Percentiles rank a stretch among this genome's conserved stretches.
Evolutionary conservation across 164 flowering plant genomes (phyloP).

Genomic region (Stephania yunnanensis): DNA sequence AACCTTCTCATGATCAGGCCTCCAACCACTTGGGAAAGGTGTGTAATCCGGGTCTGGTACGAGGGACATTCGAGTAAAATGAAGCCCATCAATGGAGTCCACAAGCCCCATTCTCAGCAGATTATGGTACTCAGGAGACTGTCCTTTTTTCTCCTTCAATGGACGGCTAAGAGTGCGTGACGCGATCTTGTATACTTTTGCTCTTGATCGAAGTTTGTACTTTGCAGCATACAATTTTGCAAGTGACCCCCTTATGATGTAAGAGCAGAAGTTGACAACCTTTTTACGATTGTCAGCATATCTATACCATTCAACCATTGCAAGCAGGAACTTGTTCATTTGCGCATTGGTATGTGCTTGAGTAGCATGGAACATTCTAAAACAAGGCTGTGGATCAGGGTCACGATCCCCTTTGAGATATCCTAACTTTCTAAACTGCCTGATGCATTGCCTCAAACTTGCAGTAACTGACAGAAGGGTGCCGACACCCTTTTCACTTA

Average conservation of each 20-base stretch:
- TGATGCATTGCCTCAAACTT: slow-evolving; percentile 90
- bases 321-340: slow-evolving; percentile 83
- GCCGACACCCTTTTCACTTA: slow-evolving; percentile 96
- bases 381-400: slow-evolving; percentile 98
- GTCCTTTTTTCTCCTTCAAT: slow-evolving; percentile 86
- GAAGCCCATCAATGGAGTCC: slow-evolving; percentile 91
- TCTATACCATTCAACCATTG: slow-evolving; percentile 91
- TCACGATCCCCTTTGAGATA: slow-evolving; percentile 93
- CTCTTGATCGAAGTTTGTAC: slow-evolving; percentile 92
- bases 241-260: slow-evolving; percentile 87
- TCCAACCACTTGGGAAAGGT: slow-evolving; percentile 79
- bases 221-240: slow-evolving; percentile 99
- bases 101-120: slow-evolving; percentile 86
- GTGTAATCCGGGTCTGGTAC: slow-evolving; percentile 90
- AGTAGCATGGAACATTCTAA: slow-evolving; percentile 96
- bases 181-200: slow-evolving; percentile 90
- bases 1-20: slow-evolving; percentile 85
- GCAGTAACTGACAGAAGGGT: slow-evolving; percentile 88
- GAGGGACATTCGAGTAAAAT: slow-evolving; percentile 80
- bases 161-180: slow-evolving; percentile 79
- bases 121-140: slow-evolving; percentile 89
- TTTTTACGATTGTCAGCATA: slow-evolving; percentile 93
- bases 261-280: slow-evolving; percentile 86
- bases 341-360: slow-evolving; percentile 96
- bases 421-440: slow-evolving; percentile 71